Evolutionary conservation across 768 basidiomycete genomes (phyloP), one percentile per base, ranked within the genome.

Genomic region (Termitomyces sp.): DNA sequence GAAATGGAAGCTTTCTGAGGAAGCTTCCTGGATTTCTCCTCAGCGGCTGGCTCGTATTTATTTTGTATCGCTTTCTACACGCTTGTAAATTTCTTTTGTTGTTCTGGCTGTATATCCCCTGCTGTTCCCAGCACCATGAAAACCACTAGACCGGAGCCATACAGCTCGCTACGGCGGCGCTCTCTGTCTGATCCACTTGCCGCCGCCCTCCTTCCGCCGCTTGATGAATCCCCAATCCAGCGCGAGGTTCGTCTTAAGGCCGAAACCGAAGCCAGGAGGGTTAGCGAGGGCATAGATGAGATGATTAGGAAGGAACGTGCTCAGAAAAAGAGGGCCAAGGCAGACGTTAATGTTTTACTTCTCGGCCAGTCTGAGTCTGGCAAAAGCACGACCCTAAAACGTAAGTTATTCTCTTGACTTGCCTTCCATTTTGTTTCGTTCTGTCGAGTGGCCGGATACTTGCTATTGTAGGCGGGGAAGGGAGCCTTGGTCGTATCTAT

Each of bases 341-440:
- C 83, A 62, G 83, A 85, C 66, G 82, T 92, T 70, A 87, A 86
- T 67, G 82, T 93, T 53, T 76, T 93, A 55, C 78, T 93, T 60
- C 83, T 93, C 43, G 91, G 91, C 52, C 91, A 93, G 79, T 92
- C 90, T 60, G 90, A 92, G 78, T 91, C 88, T 65, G 91, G 90
- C 41, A 93, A 92, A 77, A 90, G 88, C 67, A 93, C 91, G 9
- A 90, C 90, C 8, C 77, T 92, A 65, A 92, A 92, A 76, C 90
- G 90, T 92, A 77, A 83, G 90, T 85, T 52, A 56, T 48, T 45
- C 54, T 57, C 41, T 57, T 55, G 13, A 13, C 32, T 28, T 26
- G 8, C 22, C 9, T 38, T 18, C 60, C 22, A 22, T 40, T 50
- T 28, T 57, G 36, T 47, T 11, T 51, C 11, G 47, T 35, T 59